These are phyloP conservation scores for Neonectria ditissima DNA, from an alignment of 2,329 filamentous ascomycete species.

Conservation along the genomic window DNA sequence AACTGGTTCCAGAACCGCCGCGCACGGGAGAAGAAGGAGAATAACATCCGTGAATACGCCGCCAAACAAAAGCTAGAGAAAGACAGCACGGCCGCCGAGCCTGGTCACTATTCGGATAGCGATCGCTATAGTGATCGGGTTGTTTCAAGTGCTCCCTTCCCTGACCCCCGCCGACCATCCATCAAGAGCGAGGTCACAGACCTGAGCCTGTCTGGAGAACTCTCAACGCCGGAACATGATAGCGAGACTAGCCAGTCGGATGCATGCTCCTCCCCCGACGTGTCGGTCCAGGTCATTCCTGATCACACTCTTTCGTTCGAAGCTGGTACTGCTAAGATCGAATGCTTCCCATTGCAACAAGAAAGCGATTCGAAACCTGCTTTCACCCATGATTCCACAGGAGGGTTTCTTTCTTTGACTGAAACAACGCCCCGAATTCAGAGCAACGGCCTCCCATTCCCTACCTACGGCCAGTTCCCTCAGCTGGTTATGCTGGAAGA, in stretches of 20 bases:
- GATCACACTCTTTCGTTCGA: slow-evolving; percentile 32
- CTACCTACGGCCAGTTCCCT: slow-evolving; percentile 37
- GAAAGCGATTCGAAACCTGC: slow-evolving; percentile 1
- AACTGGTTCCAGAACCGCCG: slow-evolving; percentile 78
- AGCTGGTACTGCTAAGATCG: slow-evolving; percentile 6
- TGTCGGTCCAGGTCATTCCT: slow-evolving; percentile 36
- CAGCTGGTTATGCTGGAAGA: slow-evolving; percentile 40
- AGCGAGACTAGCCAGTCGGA: slow-evolving; percentile 47
- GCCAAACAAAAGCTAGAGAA: slow-evolving; percentile 54
- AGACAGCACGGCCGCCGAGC: slow-evolving; percentile 44
- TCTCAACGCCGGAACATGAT: slow-evolving; percentile 40
- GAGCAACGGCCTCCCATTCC: neutral
- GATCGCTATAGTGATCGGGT: slow-evolving; percentile 52
- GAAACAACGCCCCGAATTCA: slow-evolving; percentile 13
- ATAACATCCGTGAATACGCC: slow-evolving; percentile 60
- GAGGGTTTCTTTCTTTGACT: slow-evolving; percentile 27
- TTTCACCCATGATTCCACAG: slow-evolving; percentile 11
- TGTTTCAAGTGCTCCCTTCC: slow-evolving; percentile 56
- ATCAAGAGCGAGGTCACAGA: slow-evolving; percentile 23
- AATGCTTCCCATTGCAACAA: slow-evolving; percentile 15
- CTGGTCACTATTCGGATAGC: slow-evolving; percentile 43
- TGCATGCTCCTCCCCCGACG: slow-evolving; percentile 37
- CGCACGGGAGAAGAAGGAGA: slow-evolving; percentile 74
- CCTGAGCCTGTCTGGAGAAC: slow-evolving; percentile 11
- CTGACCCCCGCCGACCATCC: slow-evolving; percentile 42